These are phyloP conservation scores for Lathyrus oleraceus DNA, from an alignment of 306 rosid species.

Conservation along the genomic window DNA sequence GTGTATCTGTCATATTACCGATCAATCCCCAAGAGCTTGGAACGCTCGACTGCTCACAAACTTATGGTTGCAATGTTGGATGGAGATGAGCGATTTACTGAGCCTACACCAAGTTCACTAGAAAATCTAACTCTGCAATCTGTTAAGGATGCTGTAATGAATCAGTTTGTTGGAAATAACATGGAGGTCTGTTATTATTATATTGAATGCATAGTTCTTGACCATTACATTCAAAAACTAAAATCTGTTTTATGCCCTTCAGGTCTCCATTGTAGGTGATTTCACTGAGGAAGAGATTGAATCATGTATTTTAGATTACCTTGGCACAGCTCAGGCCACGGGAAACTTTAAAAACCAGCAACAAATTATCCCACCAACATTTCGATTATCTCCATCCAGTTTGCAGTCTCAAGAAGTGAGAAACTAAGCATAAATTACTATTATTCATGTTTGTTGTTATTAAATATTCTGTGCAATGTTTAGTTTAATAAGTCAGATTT, in stretches of 20 bases:
- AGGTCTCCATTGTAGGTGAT: slow-evolving; percentile 95
- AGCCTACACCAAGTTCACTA: slow-evolving; percentile 88
- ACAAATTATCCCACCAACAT: slow-evolving; percentile 58
- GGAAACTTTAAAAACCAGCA: slow-evolving; percentile 38
- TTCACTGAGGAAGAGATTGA: slow-evolving; percentile 88
- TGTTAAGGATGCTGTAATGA: slow-evolving; percentile 91
- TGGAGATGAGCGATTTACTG: slow-evolving; percentile 93
- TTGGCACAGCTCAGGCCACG: slow-evolving; percentile 77
- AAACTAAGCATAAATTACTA: slow-evolving; percentile 30
- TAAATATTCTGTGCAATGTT: not conserved
- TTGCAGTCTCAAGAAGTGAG: slow-evolving; percentile 93
- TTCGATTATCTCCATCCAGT: slow-evolving; percentile 72
- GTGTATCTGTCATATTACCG: slow-evolving; percentile 89
- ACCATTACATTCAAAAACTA: slow-evolving; percentile 25
- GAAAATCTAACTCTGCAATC: slow-evolving; percentile 83
- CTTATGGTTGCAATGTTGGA: slow-evolving; percentile 98
- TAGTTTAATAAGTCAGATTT: slow-evolving; percentile 7
- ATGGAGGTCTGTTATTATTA: slow-evolving; percentile 75
- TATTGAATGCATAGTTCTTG: slow-evolving; percentile 26
- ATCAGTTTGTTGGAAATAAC: slow-evolving; percentile 85
- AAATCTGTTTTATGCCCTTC: slow-evolving; percentile 32
- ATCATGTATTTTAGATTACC: slow-evolving; percentile 92
- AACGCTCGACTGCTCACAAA: slow-evolving; percentile 98
- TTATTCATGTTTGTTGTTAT: slow-evolving; percentile 2
- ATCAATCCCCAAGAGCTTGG: slow-evolving; percentile 98